A percentile compares a stretch with the other conserved stretches of the same genome.
Evolutionary conservation across 1,284 basidiomycete genomes (phyloP).

Genomic region (Sparassis latifolia): DNA sequence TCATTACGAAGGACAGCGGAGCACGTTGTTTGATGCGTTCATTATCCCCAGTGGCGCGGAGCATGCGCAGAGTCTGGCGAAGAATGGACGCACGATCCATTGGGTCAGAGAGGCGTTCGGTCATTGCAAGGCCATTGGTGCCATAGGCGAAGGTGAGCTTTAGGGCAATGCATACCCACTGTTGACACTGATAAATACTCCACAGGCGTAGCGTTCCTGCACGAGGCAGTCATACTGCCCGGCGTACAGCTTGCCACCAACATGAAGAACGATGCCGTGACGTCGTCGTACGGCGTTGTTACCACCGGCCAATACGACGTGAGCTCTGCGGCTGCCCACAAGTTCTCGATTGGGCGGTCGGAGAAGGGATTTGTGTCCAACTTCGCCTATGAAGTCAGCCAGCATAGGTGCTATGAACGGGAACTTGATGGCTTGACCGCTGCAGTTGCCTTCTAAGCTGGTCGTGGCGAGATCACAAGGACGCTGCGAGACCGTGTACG

Average conservation of each 20-base stretch:
- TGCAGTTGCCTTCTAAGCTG: conserved; percentile 47
- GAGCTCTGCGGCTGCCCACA: conserved; percentile 34
- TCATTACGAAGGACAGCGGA: conserved; percentile 70
- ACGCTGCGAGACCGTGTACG: no score
- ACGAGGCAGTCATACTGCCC: conserved; percentile 39
- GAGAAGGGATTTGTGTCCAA: conserved; percentile 49
- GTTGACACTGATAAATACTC: background rate
- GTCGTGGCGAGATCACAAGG: no score
- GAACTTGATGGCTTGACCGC: conserved; percentile 50
- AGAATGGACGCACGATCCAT: conserved; percentile 56
- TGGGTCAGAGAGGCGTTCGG: conserved; percentile 77
- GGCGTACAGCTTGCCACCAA: conserved; percentile 34
- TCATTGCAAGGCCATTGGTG: conserved; percentile 75
- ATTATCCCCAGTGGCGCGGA: conserved; percentile 62
- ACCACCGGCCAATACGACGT: conserved; percentile 45
- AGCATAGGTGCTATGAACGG: conserved; percentile 56
- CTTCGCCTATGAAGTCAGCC: conserved; percentile 56
- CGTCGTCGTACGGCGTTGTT: conserved; percentile 54
- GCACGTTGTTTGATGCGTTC: conserved; percentile 76
- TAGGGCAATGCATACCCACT: background rate
- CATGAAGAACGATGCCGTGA: conserved; percentile 32
- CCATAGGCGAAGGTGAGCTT: conserved; percentile 54
- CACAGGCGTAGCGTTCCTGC: conserved; percentile 43
- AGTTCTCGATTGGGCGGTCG: conserved; percentile 35
- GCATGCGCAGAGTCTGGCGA: conserved; percentile 44